phyloP scores from a whole-genome alignment of 108 stramenopile genomes.

The Nitzschia sp. region DNA sequence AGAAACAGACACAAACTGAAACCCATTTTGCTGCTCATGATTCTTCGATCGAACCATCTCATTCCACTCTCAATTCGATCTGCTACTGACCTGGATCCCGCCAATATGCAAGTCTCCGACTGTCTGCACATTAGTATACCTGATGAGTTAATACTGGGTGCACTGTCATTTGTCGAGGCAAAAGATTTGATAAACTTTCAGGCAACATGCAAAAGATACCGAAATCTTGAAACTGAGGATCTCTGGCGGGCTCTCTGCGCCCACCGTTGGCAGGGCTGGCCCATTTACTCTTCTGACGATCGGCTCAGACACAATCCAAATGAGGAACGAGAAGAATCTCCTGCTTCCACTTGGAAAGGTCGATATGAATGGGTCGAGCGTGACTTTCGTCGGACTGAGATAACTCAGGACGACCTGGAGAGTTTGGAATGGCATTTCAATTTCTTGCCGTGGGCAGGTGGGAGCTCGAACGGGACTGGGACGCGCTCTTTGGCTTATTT shows the following conservation, averaged over 20 bases:
- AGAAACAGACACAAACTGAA: no score
- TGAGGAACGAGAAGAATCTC: neutral
- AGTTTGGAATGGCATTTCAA: neutral
- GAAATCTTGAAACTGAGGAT: neutral
- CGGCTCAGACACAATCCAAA: neutral
- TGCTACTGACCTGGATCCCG: no score
- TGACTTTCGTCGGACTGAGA: slow-evolving; percentile 1
- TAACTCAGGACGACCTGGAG: neutral
- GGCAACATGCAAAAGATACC: neutral
- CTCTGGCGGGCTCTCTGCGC: neutral
- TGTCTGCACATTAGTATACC: no score
- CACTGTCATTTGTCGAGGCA: neutral
- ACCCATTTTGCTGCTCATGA: no score
- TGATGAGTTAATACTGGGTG: neutral
- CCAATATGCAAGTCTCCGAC: no score
- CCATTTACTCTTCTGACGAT: neutral
- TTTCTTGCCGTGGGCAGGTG: slow-evolving; percentile 1
- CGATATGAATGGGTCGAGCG: slow-evolving; percentile 2
- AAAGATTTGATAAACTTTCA: neutral
- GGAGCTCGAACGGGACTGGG: neutral
- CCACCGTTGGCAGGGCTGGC: neutral
- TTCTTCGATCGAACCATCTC: no score
- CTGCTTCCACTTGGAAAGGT: neutral
- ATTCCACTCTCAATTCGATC: no score
- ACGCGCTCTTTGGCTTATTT: neutral